A percentile compares a stretch with the other conserved stretches of the same genome.
These are phyloP conservation scores for Fusarium duplospermum DNA, from an alignment of 2,329 filamentous ascomycete genomes.

Conservation along the genomic window DNA sequence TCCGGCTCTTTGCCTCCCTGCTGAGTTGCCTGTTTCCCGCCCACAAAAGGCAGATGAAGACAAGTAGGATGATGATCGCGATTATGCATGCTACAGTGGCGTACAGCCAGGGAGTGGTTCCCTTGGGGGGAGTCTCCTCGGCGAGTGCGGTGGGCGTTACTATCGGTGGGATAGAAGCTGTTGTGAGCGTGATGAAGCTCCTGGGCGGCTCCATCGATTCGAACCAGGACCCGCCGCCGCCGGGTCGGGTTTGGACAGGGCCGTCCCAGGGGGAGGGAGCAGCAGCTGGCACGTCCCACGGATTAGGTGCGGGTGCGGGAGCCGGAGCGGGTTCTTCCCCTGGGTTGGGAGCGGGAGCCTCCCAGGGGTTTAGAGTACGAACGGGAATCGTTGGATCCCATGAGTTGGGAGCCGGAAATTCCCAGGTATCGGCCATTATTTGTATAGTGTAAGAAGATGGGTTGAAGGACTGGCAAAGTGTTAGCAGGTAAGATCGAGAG, in stretches of 20 bases:
- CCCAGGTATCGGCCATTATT: not conserved
- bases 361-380: no score
- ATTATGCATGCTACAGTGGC: not conserved
- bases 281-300: no score
- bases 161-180: not conserved
- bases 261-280: not conserved
- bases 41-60: not conserved
- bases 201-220: not conserved
- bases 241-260: not conserved
- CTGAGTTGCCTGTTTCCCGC: not conserved
- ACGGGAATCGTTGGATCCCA: no score
- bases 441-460: not conserved
- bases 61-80: not conserved
- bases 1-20: not conserved
- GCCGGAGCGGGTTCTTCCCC: no score
- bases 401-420: no score
- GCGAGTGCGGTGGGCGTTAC: not conserved
- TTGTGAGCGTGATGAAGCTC: not conserved
- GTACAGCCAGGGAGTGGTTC: not conserved
- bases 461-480: not conserved
- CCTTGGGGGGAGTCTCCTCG: not conserved
- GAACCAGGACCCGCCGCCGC: not conserved
- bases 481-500: not conserved
- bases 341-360: no score
- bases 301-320: no score